Evolutionary conservation across 164 flowering plant species (phyloP), one percentile per base, ranked within the genome.

Genomic region (Tinospora cordifolia): DNA sequence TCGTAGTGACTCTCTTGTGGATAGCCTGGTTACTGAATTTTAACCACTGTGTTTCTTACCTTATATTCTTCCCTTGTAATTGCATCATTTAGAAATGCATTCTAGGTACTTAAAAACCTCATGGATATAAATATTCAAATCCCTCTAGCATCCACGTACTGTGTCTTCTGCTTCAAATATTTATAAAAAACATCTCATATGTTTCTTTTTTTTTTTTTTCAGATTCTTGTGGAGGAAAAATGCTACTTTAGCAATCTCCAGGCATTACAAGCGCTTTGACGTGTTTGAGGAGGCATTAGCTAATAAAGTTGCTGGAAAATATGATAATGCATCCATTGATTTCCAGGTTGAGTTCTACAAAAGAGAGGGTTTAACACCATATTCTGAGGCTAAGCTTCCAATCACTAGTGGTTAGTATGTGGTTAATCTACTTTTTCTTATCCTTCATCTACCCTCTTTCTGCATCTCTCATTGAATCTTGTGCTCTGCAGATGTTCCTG

Each of bases 261-360:
- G 87, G 81, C 98, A 94, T 78, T 94, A 94, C 67, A 84, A 77
- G 67, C 91, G 97, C 62, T 94, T 90, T 79, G 97, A 94, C 75
- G 97, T 94, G 64, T 90, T 89, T 82, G 86, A 76, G 71, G 98
- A 94, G 81, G 98, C 97, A 66, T 93, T 89, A 65, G 98, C 98
- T 49, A 92, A 94, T 73, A 91, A 91, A 86, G 97, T 87, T 76
- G 97, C 88, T 26, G 89, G 85, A 46, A 94, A 94, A 63, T 94
- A 90, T 71, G 89, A 85, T 65, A 94, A 92, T 78, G 71, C 85
- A 62, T 92, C 99, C 58, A 92, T 94, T 74, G 96, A 94, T 80
- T 66, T 62, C 73, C 99, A 94, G 80, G 77, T 90, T 60, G 86
- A 88, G 21, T 94, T 94, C 67, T 94, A 94, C 74, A 85, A 70